Evolutionary conservation across 257 asterid genomes (phyloP), one percentile per base, ranked within the genome.

Genomic region (Euphrasia confusa): DNA sequence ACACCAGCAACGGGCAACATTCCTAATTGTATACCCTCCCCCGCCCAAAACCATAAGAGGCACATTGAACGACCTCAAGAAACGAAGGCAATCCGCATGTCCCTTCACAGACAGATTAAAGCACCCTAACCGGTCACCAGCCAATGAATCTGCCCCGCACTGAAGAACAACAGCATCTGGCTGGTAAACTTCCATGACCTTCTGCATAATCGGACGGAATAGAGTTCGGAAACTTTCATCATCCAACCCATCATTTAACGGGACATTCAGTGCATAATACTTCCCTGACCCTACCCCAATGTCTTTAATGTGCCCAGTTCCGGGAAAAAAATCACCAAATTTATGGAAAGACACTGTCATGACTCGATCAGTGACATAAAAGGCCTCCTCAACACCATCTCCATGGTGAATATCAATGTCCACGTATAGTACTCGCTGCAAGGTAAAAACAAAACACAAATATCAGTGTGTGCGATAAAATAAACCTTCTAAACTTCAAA

Each of bases 1-100:
- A 67, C 84, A 79, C 81, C 84, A 79, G 74, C 83, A 78, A 60
- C 83, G 83, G 18, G 83, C 80, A 67, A 79, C 80, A 54, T 79
- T 79, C 24, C 78, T 58, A 33, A 79, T 69, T 50, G 81, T 75
- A 60, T 79, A 79, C 45, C 84, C 80, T 62, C 84, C 84, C 26
- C 84, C 78, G 15, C 81, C 84, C 74, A 79, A 60, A 67, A 79
- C 78, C 78, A 79, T 66, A 52, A 79, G 84, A 27, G 81, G 84
- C 47, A 75, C 71, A 54, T 72, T 79, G 64, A 72, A 75, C 5
- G 84, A 79, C 72, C 79, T 67, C 73, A 79, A 42, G 54, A 69
- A 72, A 24, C 75, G 76, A 33, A 75, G 79, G 67, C 84, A 79
- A 10, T 79, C 79, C n/a, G 79, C 81, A 70, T 79, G 84, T 48